phyloP scores from a whole-genome alignment of 2,329 filamentous ascomycete genomes.

The Aspergillus sp. region DNA sequence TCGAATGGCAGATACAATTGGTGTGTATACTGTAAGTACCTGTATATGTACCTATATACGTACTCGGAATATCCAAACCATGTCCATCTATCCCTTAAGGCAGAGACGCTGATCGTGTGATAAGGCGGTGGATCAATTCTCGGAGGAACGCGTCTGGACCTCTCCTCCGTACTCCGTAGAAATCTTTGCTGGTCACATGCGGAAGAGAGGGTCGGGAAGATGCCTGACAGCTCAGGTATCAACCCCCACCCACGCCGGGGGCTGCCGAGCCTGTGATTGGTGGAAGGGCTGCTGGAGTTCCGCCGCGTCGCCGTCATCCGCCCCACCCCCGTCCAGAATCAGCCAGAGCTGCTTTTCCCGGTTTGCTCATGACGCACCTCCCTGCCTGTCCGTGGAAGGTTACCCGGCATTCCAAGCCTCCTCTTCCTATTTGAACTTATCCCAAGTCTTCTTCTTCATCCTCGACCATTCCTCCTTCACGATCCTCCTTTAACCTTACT shows the following conservation, averaged over 20 bases:
- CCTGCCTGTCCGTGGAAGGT: constrained; percentile 16
- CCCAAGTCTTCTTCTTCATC: neutral
- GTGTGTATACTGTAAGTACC: no score
- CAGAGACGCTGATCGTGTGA: no score
- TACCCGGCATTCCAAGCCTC: constrained; percentile 13
- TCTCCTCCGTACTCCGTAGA: no score
- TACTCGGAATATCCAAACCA: no score
- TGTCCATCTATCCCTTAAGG: no score
- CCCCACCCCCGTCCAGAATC: constrained; percentile 16
- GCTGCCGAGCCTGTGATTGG: constrained; percentile 29
- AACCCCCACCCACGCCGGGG: constrained; percentile 13
- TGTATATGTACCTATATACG: no score
- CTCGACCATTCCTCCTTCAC: neutral
- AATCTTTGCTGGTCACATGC: constrained; percentile 34
- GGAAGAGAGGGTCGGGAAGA: constrained; percentile 19
- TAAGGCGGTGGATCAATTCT: no score
- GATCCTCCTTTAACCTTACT: neutral
- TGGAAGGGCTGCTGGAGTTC: constrained; percentile 23
- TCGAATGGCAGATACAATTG: no score
- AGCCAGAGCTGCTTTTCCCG: constrained; percentile 8
- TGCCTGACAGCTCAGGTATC: constrained; percentile 13
- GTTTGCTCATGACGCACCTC: constrained; percentile 12
- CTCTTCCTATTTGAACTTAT: neutral
- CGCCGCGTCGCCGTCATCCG: constrained; percentile 23
- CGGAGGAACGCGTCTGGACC: no score